A percentile compares a stretch with the other conserved stretches of the same genome.
These are phyloP conservation scores for Grosmannia clavigera DNA, from an alignment of 2,329 filamentous ascomycete genomes.

Conservation along the genomic window DNA sequence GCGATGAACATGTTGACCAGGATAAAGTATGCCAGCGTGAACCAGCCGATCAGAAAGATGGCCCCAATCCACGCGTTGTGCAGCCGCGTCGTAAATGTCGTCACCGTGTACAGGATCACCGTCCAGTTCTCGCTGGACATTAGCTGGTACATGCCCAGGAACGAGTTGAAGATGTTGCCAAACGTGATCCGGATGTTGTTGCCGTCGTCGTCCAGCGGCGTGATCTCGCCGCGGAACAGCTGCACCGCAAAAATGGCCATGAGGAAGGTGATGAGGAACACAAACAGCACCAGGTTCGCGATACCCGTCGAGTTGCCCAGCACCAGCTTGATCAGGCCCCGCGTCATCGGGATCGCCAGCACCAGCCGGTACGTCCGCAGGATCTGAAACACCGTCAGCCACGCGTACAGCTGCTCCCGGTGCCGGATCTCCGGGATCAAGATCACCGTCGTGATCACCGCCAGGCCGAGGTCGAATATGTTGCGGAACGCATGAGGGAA, in stretches of 20 bases:
- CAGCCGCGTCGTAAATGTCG: slow-evolving; percentile 48
- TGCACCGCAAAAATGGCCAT: slow-evolving; percentile 89
- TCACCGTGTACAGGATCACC: slow-evolving; percentile 69
- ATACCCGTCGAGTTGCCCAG: slow-evolving; percentile 88
- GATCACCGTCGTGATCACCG: slow-evolving; percentile 71
- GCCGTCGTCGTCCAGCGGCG: slow-evolving; percentile 46
- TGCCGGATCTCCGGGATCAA: slow-evolving; percentile 69
- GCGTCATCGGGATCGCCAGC: slow-evolving; percentile 74
- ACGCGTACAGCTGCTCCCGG: slow-evolving; percentile 63
- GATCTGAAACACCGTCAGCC: slow-evolving; percentile 89
- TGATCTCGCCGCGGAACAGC: slow-evolving; percentile 79
- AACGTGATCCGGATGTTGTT: slow-evolving; percentile 63
- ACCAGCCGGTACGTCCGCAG: slow-evolving; percentile 86
- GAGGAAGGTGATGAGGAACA: slow-evolving; percentile 89
- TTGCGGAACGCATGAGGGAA: slow-evolving; percentile 69
- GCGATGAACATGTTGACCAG: slow-evolving; percentile 99
- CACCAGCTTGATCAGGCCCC: slow-evolving; percentile 75
- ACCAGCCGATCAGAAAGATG: slow-evolving; percentile 87
- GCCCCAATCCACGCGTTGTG: slow-evolving; percentile 88
- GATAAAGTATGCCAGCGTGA: slow-evolving; percentile 89
- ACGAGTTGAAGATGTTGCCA: slow-evolving; percentile 85
- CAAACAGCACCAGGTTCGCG: slow-evolving; percentile 86
- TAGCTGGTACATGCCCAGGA: slow-evolving; percentile 95
- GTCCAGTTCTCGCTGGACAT: slow-evolving; percentile 98
- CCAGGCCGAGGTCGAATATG: slow-evolving; percentile 67